phyloP scores from a whole-genome alignment of 768 basidiomycete genomes.

The Hypholoma fasciculare region DNA sequence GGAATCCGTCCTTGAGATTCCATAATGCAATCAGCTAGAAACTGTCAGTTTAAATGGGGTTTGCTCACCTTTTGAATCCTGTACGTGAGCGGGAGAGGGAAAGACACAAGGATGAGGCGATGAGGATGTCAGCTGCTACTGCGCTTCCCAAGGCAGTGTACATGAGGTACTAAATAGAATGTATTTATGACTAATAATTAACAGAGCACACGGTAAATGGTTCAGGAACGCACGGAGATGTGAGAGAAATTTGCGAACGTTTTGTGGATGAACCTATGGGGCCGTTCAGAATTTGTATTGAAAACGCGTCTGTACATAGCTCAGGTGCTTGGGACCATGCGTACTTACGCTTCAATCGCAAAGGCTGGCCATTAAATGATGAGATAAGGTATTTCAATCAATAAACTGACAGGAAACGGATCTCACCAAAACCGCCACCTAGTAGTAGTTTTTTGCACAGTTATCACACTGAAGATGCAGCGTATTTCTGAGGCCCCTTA shows the following conservation, averaged over 20 bases:
- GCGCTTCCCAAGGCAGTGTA: constrained; percentile 32
- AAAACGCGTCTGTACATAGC: neutral
- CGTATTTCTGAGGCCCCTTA: neutral
- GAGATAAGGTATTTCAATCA: neutral
- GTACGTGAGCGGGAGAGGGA: constrained; percentile 50
- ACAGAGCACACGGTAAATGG: neutral
- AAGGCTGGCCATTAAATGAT: constrained; percentile 18
- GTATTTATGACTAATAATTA: neutral
- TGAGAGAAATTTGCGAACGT: constrained; percentile 25
- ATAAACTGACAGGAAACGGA: neutral
- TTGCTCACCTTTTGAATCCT: constrained; percentile 44
- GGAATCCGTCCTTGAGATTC: constrained; percentile 40
- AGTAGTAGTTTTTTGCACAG: neutral
- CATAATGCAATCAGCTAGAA: neutral
- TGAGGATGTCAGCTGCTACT: constrained; percentile 40
- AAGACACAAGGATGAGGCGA: constrained; percentile 44
- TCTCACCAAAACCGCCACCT: constrained; percentile 11
- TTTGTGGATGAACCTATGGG: constrained; percentile 20
- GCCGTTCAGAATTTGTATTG: neutral
- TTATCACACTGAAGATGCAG: neutral
- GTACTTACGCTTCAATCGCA: constrained; percentile 27
- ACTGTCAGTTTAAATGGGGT: neutral
- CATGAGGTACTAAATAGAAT: constrained; percentile 23
- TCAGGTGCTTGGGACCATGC: neutral
- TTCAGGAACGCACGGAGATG: constrained; percentile 24